Evolutionary conservation across 1,284 basidiomycete species (phyloP).

Genomic region (Melampsora americana): DNA sequence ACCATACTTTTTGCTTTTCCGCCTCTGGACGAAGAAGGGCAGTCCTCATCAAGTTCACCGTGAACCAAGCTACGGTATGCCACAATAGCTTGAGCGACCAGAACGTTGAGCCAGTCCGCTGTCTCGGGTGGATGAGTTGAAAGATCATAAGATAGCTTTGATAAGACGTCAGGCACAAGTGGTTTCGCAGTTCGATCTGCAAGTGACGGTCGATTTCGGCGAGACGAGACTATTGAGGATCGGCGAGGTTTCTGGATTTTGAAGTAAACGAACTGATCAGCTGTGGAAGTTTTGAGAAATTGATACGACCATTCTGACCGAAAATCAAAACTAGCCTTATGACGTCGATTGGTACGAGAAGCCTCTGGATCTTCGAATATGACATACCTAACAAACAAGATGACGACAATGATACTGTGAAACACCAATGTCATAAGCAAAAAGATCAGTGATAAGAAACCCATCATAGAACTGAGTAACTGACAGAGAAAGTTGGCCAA

Average conservation of each 20-base stretch:
- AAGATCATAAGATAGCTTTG: conserved; percentile 59
- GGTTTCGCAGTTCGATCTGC: conserved; percentile 53
- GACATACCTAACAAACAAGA: conserved; percentile 60
- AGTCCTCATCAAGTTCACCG: conserved; percentile 19
- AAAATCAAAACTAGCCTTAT: not conserved
- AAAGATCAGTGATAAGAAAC: conserved; percentile 13
- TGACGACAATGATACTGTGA: conserved; percentile 53
- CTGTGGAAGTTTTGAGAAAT: not conserved
- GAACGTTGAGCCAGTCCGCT: conserved; percentile 61
- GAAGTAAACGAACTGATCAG: conserved; percentile 16
- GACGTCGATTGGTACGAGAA: conserved; percentile 50
- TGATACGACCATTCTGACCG: conserved; percentile 1
- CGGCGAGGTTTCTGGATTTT: conserved; percentile 39
- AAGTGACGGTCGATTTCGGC: conserved; percentile 51
- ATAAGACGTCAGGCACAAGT: conserved; percentile 55
- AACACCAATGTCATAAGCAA: conserved; percentile 30
- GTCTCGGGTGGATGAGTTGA: conserved; percentile 59
- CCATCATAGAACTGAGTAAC: conserved; percentile 45
- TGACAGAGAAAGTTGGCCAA: conserved; percentile 58
- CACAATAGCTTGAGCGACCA: conserved; percentile 59
- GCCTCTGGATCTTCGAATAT: conserved; percentile 58
- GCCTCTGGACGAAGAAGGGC: conserved; percentile 15
- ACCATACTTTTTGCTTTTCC: conserved; percentile 48
- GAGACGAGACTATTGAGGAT: conserved; percentile 25
- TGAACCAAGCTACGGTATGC: conserved; percentile 50